Base-by-base conservation (phyloP, 352 stramenopile species). In the Phytophthora tubulina region DNA sequence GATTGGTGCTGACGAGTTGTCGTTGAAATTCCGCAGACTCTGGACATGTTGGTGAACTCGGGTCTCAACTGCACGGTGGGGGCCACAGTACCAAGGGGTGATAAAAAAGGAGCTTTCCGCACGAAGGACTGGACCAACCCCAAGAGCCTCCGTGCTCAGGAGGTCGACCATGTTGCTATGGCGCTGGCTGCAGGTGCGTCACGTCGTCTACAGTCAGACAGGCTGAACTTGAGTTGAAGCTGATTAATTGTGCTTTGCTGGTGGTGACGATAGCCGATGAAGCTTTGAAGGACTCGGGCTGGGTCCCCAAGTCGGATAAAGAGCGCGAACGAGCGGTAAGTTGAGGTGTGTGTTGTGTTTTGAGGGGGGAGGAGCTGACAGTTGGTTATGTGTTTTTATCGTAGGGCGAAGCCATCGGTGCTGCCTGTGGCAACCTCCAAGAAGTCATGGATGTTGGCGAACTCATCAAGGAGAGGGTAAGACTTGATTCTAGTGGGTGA, bases 121-220 rank as follows among this genome's bases (percentile, higher is more conserved):
- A 67, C 75, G 11, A 81, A 83, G 27, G 88, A 93, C 33, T 91
- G 74, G 66, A 57, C 89, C 64, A 88, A 92, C 51, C 77, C 80
- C 6, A 87, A 88, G 75, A 88, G 80, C 41, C 74, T 84, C 44
- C 79, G 84, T 35, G 86, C 79, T 31, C 81, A 95, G 62, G 78
- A 92, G 36, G 84, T 94, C 46, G 78, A 93, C 60, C 93, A 94
- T 42, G 94, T 96, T 62, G 78, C 79, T 7, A 94, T 90, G 45
- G 89, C 87, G 10, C 70, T 97, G 21, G 86, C 88, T 50, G 88
- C 89, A 30, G 85, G 85, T 92, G 48, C 13, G 53, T 52, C 42
- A 2, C 17, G 17, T 30, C 6, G 9, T 53, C 31, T 46, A 9
- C 50, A 8, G 21, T 4, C 31, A 30, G 6, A 21, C 2, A 33